phyloP scores from a whole-genome alignment of 129 eudicot species.

The Heracleum sosnowskyi region DNA sequence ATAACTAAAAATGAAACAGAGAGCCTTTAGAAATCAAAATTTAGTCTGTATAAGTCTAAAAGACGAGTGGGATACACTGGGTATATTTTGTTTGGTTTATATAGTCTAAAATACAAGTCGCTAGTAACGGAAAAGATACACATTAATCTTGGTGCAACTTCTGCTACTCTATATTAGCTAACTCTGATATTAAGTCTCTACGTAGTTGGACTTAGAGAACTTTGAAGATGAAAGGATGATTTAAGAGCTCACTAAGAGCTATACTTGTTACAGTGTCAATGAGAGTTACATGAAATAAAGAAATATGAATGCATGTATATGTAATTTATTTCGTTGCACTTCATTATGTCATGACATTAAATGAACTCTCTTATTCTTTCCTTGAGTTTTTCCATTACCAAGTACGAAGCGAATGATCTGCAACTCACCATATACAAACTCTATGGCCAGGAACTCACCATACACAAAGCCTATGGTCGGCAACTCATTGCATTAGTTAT shows the following conservation, averaged over 20 bases:
- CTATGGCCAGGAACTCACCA: too few relatives aligned
- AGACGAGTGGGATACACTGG: neutral
- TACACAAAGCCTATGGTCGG: too few relatives aligned
- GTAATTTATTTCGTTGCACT: neutral
- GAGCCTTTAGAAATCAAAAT: too few relatives aligned
- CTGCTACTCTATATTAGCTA: neutral
- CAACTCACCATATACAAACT: neutral
- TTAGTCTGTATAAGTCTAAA: neutral
- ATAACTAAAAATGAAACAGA: too few relatives aligned
- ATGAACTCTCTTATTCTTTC: neutral
- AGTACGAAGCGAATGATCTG: neutral
- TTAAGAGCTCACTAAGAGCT: too few relatives aligned
- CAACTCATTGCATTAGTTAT: neutral
- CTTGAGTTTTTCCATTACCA: neutral
- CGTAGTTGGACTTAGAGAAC: neutral
- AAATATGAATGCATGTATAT: neutral
- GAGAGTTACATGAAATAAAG: neutral
- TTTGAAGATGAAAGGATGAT: too few relatives aligned
- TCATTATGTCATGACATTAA: neutral
- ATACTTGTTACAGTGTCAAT: neutral
- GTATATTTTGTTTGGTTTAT: too few relatives aligned
- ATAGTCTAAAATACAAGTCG: neutral
- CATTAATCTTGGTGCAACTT: neutral
- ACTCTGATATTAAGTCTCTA: neutral
- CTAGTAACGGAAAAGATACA: too few relatives aligned